phyloP scores from a whole-genome alignment of 805 yeast species.

The Candida oleophila region DNA sequence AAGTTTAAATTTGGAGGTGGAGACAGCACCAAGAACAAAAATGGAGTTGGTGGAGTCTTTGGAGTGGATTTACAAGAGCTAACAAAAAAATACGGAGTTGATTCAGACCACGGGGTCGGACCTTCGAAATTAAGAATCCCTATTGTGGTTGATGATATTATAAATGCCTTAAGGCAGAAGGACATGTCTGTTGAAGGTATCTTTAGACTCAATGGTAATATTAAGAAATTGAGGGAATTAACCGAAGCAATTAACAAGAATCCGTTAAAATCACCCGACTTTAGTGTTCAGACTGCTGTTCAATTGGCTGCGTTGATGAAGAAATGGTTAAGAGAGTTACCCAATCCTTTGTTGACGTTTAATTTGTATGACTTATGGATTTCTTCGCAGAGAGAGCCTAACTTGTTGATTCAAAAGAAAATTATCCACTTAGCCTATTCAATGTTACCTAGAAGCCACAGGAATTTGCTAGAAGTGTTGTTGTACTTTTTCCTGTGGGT shows the following conservation, averaged over 20 bases:
- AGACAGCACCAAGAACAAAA: conserved; percentile 20
- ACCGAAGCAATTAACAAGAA: conserved; percentile 70
- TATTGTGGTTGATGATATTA: conserved; percentile 78
- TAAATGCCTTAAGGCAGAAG: conserved; percentile 79
- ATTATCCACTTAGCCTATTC: conserved; percentile 66
- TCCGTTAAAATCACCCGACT: conserved; percentile 70
- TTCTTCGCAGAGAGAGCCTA: conserved; percentile 54
- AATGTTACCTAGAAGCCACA: conserved; percentile 74
- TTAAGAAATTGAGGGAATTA: conserved; percentile 72
- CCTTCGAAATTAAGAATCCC: conserved; percentile 81
- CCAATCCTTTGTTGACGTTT: conserved; percentile 83
- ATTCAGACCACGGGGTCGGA: conserved; percentile 81
- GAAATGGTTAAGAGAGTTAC: conserved; percentile 87
- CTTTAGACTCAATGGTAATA: conserved; percentile 94
- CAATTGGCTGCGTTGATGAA: conserved; percentile 92
- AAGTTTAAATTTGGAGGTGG: conserved; percentile 42
- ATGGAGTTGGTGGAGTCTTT: conserved; percentile 52
- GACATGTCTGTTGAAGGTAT: conserved; percentile 96
- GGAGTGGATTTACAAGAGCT: conserved; percentile 73
- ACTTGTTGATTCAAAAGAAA: conserved; percentile 46
- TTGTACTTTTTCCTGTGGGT: conserved; percentile 90
- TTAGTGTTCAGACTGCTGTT: conserved; percentile 76
- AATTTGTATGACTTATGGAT: conserved; percentile 79
- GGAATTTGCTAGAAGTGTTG: conserved; percentile 85
- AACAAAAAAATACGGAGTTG: conserved; percentile 73